Evolutionary conservation across 176 grass and related monocot genomes (phyloP), one percentile per base, ranked within the genome.

Genomic region (Oryza officinalis): DNA sequence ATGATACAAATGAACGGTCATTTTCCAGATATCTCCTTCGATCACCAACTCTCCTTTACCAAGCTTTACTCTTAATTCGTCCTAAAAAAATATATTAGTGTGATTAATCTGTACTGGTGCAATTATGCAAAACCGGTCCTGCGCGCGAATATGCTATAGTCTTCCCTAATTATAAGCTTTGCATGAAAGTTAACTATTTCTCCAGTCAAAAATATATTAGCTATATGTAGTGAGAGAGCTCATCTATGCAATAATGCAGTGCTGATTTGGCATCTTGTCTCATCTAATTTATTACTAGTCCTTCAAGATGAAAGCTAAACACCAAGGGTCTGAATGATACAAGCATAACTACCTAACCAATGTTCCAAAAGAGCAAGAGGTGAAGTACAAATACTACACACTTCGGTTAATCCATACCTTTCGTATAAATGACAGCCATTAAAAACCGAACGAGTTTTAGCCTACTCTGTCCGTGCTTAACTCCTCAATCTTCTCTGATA

Each of bases 31-130:
- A 25, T 44, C 78, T 22, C n/a, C 64, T 76, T 69, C n/a, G 11
- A 61, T 61, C 88, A 68, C 69, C 87, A 75, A 80, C 75, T 72
- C 59, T 57, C 37, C 13, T 85, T 69, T 75, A 73, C 81, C 76
- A 46, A 84, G 5, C 76, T 84, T 84, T 88, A 88, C 87, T 84
- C 87, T 31, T 80, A 57, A 57, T 57, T 57, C 52, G 20, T n/a
- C 20, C 17, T 57, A 8, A 22, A 22, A 57, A 17, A 17, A 54
- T 15, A 54, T 54, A 40, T 41, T 41, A 41, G 40, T 5, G 17
- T 14, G 2, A 5, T 50, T 54, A 54, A 54, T 57, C 1, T 57
- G 20, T n/a, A 22, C 52, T 63, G 27, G 37, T 33, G 14, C 25
- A 25, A 47, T 35, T 65, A 57, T 57, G 52, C 52, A 72, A 75